Percentiles rank a stretch among this genome's conserved stretches.
phyloP scores from a whole-genome alignment of 176 grass and related monocot species.

The Oryza meyeriana region DNA sequence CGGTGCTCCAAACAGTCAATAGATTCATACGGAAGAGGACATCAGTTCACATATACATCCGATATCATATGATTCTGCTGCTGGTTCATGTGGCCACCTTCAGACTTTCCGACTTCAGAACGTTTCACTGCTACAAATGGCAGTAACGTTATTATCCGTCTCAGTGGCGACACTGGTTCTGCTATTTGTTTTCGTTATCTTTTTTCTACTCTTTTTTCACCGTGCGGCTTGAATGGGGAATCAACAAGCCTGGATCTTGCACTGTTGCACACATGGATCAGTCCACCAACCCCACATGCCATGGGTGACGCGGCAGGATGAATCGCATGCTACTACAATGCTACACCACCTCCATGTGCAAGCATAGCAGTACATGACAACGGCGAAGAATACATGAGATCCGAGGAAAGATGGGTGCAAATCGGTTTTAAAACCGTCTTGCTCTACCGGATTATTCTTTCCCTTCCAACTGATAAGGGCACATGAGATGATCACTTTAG shows the following conservation, averaged over 20 bases:
- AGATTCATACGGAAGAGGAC: not conserved
- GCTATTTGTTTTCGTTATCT: not conserved
- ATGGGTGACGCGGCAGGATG: not conserved
- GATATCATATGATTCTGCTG: not conserved
- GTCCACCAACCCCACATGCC: slow-evolving; percentile 43
- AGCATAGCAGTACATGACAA: slow-evolving; percentile 13
- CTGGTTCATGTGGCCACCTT: not conserved
- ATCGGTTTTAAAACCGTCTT: not conserved
- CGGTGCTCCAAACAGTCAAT: not conserved
- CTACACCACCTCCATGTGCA: slow-evolving; percentile 35
- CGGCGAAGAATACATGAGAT: slow-evolving; percentile 20
- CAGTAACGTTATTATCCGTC: not conserved
- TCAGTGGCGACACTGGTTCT: not conserved
- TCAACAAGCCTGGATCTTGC: slow-evolving; percentile 11
- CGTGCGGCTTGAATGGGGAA: not conserved
- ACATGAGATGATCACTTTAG: not conserved
- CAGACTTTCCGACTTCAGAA: not conserved
- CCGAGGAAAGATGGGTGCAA: not conserved
- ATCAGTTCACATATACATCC: not conserved
- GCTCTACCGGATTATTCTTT: not conserved
- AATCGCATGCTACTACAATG: not conserved
- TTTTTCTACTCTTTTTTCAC: not conserved
- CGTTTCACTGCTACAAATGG: not conserved
- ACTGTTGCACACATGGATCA: slow-evolving; percentile 12
- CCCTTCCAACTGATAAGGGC: not conserved